A percentile compares a stretch with the other conserved stretches of the same genome.
These are phyloP conservation scores for Globisporangium sylvaticum DNA, from an alignment of 352 stramenopile genomes.

Conservation along the genomic window DNA sequence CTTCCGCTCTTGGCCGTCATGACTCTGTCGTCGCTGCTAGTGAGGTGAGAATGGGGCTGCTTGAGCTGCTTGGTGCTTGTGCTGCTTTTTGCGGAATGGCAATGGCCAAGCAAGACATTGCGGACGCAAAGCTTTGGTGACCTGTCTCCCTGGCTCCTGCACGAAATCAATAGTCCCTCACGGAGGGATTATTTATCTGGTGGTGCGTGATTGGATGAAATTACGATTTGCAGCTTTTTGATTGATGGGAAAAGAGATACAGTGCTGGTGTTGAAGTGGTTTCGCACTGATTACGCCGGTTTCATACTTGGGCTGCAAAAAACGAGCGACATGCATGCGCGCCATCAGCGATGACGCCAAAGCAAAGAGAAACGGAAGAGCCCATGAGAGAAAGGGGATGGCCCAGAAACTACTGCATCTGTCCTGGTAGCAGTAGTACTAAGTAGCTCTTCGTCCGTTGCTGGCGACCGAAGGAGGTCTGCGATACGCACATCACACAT, in stretches of 20 bases:
- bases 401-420: background rate
- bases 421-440: too few relatives aligned
- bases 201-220: background rate
- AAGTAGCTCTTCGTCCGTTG: background rate
- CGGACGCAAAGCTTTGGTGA: background rate
- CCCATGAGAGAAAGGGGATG: background rate
- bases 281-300: background rate
- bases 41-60: background rate
- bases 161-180: background rate
- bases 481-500: background rate
- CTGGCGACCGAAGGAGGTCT: background rate
- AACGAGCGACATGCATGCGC: background rate
- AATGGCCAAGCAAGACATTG: background rate
- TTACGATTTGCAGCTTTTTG: background rate
- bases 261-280: background rate
- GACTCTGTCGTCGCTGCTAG: background rate
- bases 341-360: background rate
- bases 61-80: background rate
- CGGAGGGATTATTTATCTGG: background rate
- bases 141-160: background rate
- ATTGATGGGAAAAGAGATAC: background rate
- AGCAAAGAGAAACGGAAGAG: background rate
- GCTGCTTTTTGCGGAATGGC: background rate
- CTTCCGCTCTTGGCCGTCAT: conserved; percentile 9
- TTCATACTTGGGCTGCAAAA: background rate